phyloP scores from a whole-genome alignment of 345 rosid species.

The Isatis tinctoria region DNA sequence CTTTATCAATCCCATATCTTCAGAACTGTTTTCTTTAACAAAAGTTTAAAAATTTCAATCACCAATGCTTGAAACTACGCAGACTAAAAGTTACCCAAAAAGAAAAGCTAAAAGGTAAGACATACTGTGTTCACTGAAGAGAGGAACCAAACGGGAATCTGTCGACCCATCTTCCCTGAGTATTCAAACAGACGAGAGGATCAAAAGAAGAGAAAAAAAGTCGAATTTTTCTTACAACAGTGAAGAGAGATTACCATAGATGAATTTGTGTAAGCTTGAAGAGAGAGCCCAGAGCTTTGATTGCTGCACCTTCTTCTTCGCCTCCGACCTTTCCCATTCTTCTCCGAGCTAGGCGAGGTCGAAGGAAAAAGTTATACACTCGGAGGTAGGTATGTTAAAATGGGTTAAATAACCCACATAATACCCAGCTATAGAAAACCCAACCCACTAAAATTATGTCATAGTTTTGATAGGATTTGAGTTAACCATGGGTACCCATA shows the following conservation, averaged over 20 bases:
- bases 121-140: constrained; percentile 27
- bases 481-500: too few species aligned
- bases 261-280: constrained; percentile 68
- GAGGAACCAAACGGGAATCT: constrained; percentile 30
- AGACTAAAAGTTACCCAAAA: neutral
- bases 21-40: constrained; percentile 34
- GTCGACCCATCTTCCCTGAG: constrained; percentile 61
- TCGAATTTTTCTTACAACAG: neutral
- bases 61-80: neutral
- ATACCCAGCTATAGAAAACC: too few species aligned
- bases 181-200: constrained; percentile 3
- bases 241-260: constrained; percentile 44
- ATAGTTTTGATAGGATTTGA: too few species aligned
- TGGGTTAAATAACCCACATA: too few species aligned
- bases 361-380: too few species aligned
- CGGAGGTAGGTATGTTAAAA: too few species aligned
- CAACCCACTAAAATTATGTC: too few species aligned
- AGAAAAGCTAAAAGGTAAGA: neutral
- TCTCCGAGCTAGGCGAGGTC: too few species aligned
- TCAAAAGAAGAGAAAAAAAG: neutral
- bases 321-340: constrained; percentile 14
- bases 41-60: neutral
- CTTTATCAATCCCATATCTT: constrained; percentile 41
- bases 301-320: constrained; percentile 37
- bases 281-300: constrained; percentile 65